phyloP scores from a whole-genome alignment of 1,284 basidiomycete species.

The Leccinum huronense region DNA sequence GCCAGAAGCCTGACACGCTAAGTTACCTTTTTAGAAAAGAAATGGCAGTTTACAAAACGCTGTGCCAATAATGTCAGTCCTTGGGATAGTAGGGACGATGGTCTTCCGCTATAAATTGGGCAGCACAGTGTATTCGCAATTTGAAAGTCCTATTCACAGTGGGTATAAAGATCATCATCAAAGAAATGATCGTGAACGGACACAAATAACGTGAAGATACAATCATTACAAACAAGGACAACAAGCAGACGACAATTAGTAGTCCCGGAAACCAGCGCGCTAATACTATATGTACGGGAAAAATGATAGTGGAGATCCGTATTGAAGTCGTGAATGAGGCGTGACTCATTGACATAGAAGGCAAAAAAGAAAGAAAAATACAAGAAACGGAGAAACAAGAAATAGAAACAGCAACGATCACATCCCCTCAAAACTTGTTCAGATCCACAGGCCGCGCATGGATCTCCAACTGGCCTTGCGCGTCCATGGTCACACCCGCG shows the following conservation, averaged over 20 bases:
- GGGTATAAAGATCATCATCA: not conserved
- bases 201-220: not conserved
- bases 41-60: too few species aligned
- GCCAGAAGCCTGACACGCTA: too few species aligned
- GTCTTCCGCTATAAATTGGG: not conserved
- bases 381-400: not conserved
- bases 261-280: not conserved
- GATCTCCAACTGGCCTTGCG: constrained; percentile 67
- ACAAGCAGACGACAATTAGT: not conserved
- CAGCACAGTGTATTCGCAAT: not conserved
- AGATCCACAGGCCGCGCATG: constrained; percentile 41
- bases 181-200: not conserved
- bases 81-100: too few species aligned
- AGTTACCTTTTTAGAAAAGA: too few species aligned
- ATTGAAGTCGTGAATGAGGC: not conserved
- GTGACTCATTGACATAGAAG: not conserved
- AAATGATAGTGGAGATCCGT: not conserved
- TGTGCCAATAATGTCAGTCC: too few species aligned
- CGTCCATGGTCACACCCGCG: constrained; percentile 61
- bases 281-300: not conserved
- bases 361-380: not conserved
- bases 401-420: not conserved
- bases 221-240: not conserved
- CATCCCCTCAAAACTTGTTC: constrained; percentile 28
- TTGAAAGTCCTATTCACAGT: not conserved